Evolutionary conservation across 345 rosid species (phyloP).

Genomic region (Salix dunnii): DNA sequence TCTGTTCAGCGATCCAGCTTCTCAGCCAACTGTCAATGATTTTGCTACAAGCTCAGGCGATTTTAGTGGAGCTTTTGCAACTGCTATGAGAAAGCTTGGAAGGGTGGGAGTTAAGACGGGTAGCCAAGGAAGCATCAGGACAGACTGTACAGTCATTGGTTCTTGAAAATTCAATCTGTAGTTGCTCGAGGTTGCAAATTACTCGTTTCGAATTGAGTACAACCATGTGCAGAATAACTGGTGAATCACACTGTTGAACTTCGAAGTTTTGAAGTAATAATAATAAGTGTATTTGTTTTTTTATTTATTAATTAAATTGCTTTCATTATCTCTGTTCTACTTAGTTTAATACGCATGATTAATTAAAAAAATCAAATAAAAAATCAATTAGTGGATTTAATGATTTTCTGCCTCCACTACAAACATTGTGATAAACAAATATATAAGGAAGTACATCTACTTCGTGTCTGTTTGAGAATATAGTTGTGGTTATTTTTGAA

Average conservation of each 20-base stretch:
- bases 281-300: not conserved
- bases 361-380: too few species aligned
- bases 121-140: slow-evolving; percentile 56
- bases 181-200: not conserved
- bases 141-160: slow-evolving; percentile 59
- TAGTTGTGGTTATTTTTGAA: too few species aligned
- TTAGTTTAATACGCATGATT: too few species aligned
- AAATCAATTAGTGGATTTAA: too few species aligned
- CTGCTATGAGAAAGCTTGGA: slow-evolving; percentile 78
- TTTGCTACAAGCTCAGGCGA: slow-evolving; percentile 52
- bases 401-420: too few species aligned
- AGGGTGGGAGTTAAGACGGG: slow-evolving; percentile 69
- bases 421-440: too few species aligned
- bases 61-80: slow-evolving; percentile 54
- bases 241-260: not conserved
- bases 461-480: too few species aligned
- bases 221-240: not conserved
- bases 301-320: too few species aligned
- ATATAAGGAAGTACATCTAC: too few species aligned
- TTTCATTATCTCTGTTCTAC: too few species aligned
- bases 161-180: slow-evolving; percentile 10
- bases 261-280: not conserved
- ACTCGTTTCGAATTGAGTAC: not conserved
- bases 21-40: slow-evolving; percentile 49
- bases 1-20: slow-evolving; percentile 43